phyloP scores from a whole-genome alignment of 306 rosid species.

The Cicer yamashitae region DNA sequence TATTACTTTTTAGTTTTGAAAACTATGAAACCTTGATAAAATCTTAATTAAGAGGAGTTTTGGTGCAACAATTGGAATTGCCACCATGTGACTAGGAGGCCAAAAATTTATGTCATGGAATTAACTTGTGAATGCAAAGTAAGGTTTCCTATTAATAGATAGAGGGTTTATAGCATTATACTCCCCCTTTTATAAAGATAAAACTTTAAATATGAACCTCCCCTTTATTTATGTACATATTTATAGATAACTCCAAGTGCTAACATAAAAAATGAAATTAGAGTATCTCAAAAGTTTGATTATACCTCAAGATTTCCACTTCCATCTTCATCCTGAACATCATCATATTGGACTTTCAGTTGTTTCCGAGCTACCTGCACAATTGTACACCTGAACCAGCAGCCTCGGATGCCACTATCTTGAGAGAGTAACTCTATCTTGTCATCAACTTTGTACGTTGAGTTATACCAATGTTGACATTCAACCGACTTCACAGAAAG shows the following conservation, averaged over 20 bases:
- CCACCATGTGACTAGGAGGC: not conserved
- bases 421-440: conserved; percentile 94
- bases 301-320: conserved; percentile 89
- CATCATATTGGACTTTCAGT: conserved; percentile 79
- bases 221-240: conserved; percentile 28
- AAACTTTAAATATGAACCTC: conserved; percentile 9
- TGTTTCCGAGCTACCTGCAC: conserved; percentile 73
- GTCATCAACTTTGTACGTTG: conserved; percentile 65
- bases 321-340: conserved; percentile 88
- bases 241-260: conserved; percentile 41
- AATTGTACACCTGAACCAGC: conserved; percentile 97
- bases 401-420: conserved; percentile 98
- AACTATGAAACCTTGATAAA: conserved; percentile 7
- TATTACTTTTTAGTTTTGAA: not conserved
- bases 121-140: conserved; percentile 7
- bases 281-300: conserved; percentile 31
- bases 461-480: conserved; percentile 57
- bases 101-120: not conserved
- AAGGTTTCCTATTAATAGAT: not conserved
- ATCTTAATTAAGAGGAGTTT: not conserved
- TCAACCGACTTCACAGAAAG: conserved; percentile 61
- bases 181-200: not conserved
- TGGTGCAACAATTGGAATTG: not conserved
- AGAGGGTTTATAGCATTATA: not conserved
- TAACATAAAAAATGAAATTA: conserved; percentile 24